Conservation (phyloP, 768 basidiomycete species). For the Clitopilus hobsonii region DNA sequence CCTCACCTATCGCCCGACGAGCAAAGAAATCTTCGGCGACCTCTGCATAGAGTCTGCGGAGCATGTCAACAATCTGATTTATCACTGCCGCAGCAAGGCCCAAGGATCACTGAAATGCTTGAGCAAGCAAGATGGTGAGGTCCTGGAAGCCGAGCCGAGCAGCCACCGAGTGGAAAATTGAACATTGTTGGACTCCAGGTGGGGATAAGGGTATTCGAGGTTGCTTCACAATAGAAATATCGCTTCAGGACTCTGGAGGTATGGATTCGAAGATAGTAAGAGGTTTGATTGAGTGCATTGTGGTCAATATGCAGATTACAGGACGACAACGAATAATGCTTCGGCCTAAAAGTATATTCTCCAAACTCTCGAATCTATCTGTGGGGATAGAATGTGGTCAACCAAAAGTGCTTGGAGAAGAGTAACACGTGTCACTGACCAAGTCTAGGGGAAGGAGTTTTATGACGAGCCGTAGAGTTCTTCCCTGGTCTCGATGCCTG, state of each 20-base stretch:
- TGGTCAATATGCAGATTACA: not conserved
- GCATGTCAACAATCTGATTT: no score
- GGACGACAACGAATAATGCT: not conserved
- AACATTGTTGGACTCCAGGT: no score
- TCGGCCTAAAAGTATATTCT: not conserved
- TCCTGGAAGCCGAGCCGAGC: no score
- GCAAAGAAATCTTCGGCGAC: no score
- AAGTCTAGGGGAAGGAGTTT: constrained; percentile 10
- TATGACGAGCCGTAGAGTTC: constrained; percentile 37
- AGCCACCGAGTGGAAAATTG: no score
- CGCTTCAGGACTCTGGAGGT: not conserved
- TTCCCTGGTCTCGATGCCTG: constrained; percentile 39
- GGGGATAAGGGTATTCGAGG: not conserved
- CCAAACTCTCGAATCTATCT: not conserved
- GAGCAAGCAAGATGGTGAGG: no score
- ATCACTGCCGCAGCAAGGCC: no score
- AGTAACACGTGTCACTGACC: not conserved
- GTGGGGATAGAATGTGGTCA: not conserved
- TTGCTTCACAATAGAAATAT: not conserved
- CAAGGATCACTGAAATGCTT: no score
- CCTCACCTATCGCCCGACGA: no score
- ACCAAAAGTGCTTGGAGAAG: not conserved
- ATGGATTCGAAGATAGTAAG: not conserved
- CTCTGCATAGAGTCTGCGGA: no score
- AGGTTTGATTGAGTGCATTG: not conserved